Evolutionary conservation across 805 yeast species (phyloP), one percentile per base, ranked within the genome.

Genomic region (Metschnikowia dekortorum): DNA sequence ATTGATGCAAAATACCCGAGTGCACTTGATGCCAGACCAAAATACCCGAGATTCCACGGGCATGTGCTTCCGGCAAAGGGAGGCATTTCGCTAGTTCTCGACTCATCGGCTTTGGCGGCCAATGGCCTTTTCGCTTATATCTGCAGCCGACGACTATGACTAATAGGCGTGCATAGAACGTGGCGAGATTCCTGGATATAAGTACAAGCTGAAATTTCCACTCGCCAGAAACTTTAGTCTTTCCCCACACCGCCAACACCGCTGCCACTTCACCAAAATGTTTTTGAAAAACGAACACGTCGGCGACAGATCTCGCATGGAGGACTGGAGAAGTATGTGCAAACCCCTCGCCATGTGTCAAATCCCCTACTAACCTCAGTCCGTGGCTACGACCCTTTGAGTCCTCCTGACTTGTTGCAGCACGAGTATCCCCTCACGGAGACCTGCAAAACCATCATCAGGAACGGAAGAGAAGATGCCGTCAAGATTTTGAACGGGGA

Each of bases 361-460:
- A 11, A 30, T 37, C 3, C 30, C 7, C n/a, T 40, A 53, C 59
- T 55, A 55, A 55, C 59, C 26, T n/a, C 33, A 73, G 78, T 74
- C 53, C 73, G 76, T 61, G 97, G 97, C 54, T 92, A 90, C 82
- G 96, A 92, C 64, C 99, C 99, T 11, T 75, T 94, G 57, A 84
- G 89, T 29, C 85, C 98, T 1, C 99, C 99, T 52, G 97, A 91
- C 51, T 79, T 91, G 47, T 74, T 94, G 49, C 96, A 90, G 65
- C 83, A 83, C 54, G 97, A 94, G 67, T 79, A 87, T 55, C 91
- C 94, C 42, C 84, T 88, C 46, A 63, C 77, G 5, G 70, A 73
- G 50, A 61, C 68, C 47, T 74, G 87, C 39, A 68, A 81, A 52
- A 79, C 78, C 52, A 82, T 86, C 4, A 95, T 91, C 37, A 73